A percentile compares a stretch with the other conserved stretches of the same genome.
phyloP scores from a whole-genome alignment of 441 rosid genomes.

The Jatropha multifida region DNA sequence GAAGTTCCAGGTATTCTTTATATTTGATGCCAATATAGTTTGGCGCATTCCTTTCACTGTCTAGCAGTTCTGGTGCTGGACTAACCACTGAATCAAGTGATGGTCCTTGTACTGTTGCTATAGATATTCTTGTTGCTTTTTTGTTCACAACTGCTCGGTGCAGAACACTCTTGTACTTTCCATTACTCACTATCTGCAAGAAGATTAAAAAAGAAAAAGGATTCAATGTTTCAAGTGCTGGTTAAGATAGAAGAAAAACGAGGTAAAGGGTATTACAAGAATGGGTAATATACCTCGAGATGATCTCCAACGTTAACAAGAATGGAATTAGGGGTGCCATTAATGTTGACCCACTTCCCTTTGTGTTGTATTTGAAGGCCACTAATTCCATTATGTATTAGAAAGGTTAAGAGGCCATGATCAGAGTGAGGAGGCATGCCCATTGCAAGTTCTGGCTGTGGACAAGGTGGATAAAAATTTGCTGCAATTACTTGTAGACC shows the following conservation, averaged over 20 bases:
- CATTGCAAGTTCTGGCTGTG: slow-evolving; percentile 47
- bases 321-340: slow-evolving; percentile 36
- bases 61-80: slow-evolving; percentile 38
- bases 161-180: slow-evolving; percentile 48
- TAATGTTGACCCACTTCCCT: slow-evolving; percentile 36
- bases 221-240: no score
- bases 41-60: slow-evolving; percentile 14
- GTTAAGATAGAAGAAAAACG: no score
- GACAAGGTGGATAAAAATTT: slow-evolving; percentile 53
- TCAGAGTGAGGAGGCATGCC: slow-evolving; percentile 50
- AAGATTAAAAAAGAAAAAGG: not conserved
- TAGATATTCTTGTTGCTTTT: slow-evolving; percentile 34
- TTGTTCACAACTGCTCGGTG: slow-evolving; percentile 53
- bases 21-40: slow-evolving; percentile 38
- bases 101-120: slow-evolving; percentile 42
- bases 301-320: slow-evolving; percentile 47
- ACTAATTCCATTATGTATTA: slow-evolving; percentile 35
- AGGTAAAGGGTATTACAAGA: no score
- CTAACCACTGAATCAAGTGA: slow-evolving; percentile 40
- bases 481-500: slow-evolving; percentile 36
- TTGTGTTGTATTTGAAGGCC: slow-evolving; percentile 45
- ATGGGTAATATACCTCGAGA: slow-evolving; percentile 33
- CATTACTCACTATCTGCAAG: slow-evolving; percentile 43
- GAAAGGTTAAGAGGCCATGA: slow-evolving; percentile 19
- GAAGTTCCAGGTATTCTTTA: slow-evolving; percentile 38